Conservation (phyloP, 345 rosid species). For the Brassica cretica region DNA sequence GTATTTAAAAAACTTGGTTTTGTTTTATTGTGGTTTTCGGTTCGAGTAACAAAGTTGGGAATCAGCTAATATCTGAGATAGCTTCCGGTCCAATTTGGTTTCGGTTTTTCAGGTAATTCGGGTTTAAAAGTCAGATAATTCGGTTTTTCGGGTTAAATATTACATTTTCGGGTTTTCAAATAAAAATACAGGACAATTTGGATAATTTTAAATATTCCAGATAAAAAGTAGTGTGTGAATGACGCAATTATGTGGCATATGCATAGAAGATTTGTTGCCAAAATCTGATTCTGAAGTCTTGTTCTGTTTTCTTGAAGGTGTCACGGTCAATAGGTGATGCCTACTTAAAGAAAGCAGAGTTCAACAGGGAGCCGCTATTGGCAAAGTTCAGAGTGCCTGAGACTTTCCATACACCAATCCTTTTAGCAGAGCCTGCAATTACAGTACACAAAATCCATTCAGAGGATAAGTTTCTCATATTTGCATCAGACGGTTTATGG, state of each 20-base stretch:
- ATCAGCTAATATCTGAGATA: no score
- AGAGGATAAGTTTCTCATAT: constrained; percentile 44
- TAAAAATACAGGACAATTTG: no score
- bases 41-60: no score
- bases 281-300: background rate
- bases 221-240: background rate
- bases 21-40: no score
- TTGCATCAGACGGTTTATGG: constrained; percentile 47
- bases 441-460: constrained; percentile 39
- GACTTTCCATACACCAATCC: constrained; percentile 34
- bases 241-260: no score
- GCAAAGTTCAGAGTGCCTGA: constrained; percentile 43
- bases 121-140: no score
- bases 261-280: background rate
- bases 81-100: no score
- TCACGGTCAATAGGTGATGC: constrained; percentile 45
- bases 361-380: constrained; percentile 40
- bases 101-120: no score
- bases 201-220: no score
- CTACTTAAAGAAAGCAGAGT: constrained; percentile 43
- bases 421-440: constrained; percentile 40
- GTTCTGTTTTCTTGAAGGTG: constrained; percentile 27
- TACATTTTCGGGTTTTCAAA: no score
- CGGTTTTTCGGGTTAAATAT: no score
- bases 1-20: no score